Percentiles rank a stretch among this genome's conserved stretches.
Evolutionary conservation across 1,139 yeast species (phyloP).

Genomic region (Yamadazyma aaseri): DNA sequence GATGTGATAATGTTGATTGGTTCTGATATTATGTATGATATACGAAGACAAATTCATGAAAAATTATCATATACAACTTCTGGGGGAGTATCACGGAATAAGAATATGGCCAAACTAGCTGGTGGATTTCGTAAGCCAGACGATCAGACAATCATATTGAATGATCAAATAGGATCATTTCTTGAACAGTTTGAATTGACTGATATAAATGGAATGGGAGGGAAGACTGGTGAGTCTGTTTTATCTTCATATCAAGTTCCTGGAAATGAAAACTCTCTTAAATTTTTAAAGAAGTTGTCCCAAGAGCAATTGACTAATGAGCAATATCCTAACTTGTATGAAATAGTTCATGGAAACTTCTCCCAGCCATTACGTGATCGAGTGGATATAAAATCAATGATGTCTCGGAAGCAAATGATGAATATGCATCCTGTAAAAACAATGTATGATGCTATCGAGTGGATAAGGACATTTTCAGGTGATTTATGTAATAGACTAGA

Average conservation of each 20-base stretch:
- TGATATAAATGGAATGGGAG: constrained; percentile 91
- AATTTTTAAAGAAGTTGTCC: constrained; percentile 29
- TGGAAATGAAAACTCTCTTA: constrained; percentile 35
- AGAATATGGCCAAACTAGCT: constrained; percentile 83
- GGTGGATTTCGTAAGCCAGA: constrained; percentile 85
- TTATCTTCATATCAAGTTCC: constrained; percentile 46
- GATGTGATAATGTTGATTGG: constrained; percentile 71
- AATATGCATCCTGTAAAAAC: constrained; percentile 50
- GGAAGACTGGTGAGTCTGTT: constrained; percentile 74
- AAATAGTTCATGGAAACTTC: constrained; percentile 64
- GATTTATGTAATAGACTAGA: constrained; percentile 69
- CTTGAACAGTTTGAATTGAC: constrained; percentile 60
- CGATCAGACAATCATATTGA: constrained; percentile 73
- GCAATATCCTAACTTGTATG: constrained; percentile 25
- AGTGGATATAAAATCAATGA: constrained; percentile 79
- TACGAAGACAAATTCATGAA: constrained; percentile 52
- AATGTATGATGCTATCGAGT: constrained; percentile 61
- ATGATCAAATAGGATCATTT: constrained; percentile 48
- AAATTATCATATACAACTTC: constrained; percentile 82
- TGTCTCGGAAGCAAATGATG: constrained; percentile 77
- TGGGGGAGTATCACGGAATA: constrained; percentile 79
- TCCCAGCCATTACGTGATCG: constrained; percentile 53
- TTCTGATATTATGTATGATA: constrained; percentile 51
- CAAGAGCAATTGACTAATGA: constrained; percentile 34
- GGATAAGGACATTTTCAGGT: constrained; percentile 83